Conservation (phyloP, 1,284 basidiomycete genomes). For the Takashimella tepidaria region DNA sequence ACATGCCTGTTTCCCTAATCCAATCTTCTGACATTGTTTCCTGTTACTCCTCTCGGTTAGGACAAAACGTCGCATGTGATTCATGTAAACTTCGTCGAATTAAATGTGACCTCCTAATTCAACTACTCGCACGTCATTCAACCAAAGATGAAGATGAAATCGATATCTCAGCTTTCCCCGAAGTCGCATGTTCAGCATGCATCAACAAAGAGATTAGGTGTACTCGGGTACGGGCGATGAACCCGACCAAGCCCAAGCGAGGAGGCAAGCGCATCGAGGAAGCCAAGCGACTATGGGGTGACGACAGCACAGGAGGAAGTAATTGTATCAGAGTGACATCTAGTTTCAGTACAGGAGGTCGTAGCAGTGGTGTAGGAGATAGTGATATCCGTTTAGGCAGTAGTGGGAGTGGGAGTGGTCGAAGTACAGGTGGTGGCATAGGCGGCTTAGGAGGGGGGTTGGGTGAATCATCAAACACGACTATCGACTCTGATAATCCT, state of each 20-base stretch:
- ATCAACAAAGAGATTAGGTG: slow-evolving; percentile 27
- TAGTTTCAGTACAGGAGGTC: too few species aligned
- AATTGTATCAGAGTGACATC: too few species aligned
- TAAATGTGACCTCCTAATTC: slow-evolving; percentile 19
- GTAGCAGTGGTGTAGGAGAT: background rate
- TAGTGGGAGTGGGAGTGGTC: background rate
- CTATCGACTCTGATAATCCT: background rate
- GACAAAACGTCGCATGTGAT: slow-evolving; percentile 31
- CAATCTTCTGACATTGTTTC: too few species aligned
- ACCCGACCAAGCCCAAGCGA: slow-evolving; percentile 28
- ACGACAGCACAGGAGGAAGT: background rate
- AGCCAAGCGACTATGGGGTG: slow-evolving; percentile 7
- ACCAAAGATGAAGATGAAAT: background rate
- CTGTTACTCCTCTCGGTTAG: too few species aligned
- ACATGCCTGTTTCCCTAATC: too few species aligned
- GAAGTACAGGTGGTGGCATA: too few species aligned
- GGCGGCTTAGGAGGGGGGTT: background rate
- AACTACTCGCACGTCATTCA: background rate
- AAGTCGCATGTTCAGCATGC: slow-evolving; percentile 22
- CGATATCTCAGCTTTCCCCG: background rate
- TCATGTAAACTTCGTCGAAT: slow-evolving; percentile 27
- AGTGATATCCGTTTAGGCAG: background rate
- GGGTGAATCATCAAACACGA: background rate
- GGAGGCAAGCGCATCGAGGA: slow-evolving; percentile 31
- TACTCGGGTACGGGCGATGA: slow-evolving; percentile 22